Evolutionary conservation across 768 basidiomycete genomes (phyloP), one percentile per base, ranked within the genome.

Genomic region (Kwoniella sp.): DNA sequence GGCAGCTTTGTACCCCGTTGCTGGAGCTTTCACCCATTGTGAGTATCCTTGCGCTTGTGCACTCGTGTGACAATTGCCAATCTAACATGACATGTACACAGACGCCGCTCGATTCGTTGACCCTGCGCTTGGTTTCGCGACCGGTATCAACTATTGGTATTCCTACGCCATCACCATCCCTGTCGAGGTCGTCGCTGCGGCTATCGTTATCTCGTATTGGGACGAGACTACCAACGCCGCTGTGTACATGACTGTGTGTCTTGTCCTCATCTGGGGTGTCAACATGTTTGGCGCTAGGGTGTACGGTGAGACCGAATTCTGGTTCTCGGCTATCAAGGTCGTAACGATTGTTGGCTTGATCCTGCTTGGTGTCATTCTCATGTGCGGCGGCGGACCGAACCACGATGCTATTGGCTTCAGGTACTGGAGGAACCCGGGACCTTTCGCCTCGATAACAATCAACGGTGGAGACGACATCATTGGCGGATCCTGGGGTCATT

Each of bases 241-340:
- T 5, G 82, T 72, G 2, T 82, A 80, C 74, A 82, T 83, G 67
- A 78, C 83, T 17, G 71, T 82, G 45, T 73, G 77, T 31, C 66
- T 80, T 38, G 74, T 81, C 23, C 63, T 78, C 26, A 73, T 79
- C 52, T 65, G 67, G 47, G 60, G 72, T 25, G 73, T 84, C 81
- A 83, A 83, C 70, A 81, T 81, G 58, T 73, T 82, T 38, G 84
- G 73, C 60, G 84, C 72, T 4, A 57, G 75, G 22, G 72, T 67
- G 7, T 87, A 85, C 64, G 86, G 86, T 20, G 81, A 82, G 61
- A 79, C 84, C 48, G 86, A 87, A 75, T 86, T 88, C 74, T 85
- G 82, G 77, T 86, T 86, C 72, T 84, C 77, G 7, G 60, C 69
- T 13, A 79, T 84, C 75, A 83, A 84, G 80, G 84, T 86, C 60